phyloP scores from a whole-genome alignment of 352 stramenopile species.

The Pythium chondricola region DNA sequence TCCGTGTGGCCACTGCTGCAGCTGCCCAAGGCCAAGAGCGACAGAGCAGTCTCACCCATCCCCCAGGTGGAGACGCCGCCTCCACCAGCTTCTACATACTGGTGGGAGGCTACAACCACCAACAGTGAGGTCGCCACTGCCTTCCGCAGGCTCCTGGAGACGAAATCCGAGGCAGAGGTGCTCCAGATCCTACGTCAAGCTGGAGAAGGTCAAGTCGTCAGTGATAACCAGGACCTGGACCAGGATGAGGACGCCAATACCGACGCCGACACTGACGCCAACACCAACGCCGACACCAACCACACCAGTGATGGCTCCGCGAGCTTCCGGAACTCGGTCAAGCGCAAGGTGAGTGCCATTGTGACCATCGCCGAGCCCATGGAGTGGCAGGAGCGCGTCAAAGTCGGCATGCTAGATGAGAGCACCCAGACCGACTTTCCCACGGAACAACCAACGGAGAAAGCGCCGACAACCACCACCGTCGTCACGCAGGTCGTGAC shows the following conservation, averaged over 20 bases:
- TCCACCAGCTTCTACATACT: not conserved
- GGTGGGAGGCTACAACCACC: constrained; percentile 8
- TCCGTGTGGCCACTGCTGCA: constrained; percentile 3
- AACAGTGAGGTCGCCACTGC: constrained; percentile 25
- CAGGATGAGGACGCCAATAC: not conserved
- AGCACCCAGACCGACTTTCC: constrained; percentile 37
- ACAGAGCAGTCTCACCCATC: constrained; percentile 34
- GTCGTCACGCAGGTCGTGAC: not conserved
- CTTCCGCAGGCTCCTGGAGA: constrained; percentile 31
- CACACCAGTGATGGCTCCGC: constrained; percentile 1
- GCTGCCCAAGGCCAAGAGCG: constrained; percentile 5
- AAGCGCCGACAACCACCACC: constrained; percentile 5
- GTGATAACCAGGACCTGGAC: not conserved
- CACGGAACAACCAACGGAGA: constrained; percentile 3
- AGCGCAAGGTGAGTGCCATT: constrained; percentile 48
- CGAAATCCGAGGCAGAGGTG: constrained; percentile 32
- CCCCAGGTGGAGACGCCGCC: constrained; percentile 4
- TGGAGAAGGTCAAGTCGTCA: not conserved
- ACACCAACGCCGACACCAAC: not conserved
- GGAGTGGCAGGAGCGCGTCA: constrained; percentile 57
- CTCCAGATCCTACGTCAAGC: constrained; percentile 29
- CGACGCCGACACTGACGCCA: too few species aligned
- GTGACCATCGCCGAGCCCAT: constrained; percentile 52
- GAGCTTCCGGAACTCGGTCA: constrained; percentile 7
- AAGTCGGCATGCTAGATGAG: constrained; percentile 36